phyloP scores from a whole-genome alignment of 2,329 filamentous ascomycete species.

The Acephala macrosclerotiorum region DNA sequence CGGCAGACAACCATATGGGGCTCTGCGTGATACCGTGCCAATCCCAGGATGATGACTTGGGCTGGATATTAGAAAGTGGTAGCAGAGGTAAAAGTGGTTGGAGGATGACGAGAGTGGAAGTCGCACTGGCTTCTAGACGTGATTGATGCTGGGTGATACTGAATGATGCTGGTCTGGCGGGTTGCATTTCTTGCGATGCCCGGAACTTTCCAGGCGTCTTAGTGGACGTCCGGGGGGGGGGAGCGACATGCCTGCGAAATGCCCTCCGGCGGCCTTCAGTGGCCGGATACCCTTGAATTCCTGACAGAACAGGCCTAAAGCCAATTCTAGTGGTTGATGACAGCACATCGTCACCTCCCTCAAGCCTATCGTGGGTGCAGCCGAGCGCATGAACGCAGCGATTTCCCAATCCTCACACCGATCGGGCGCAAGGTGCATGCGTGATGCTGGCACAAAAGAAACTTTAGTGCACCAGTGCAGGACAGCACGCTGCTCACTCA shows the following conservation, averaged over 20 bases:
- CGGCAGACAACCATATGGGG: conserved; percentile 29
- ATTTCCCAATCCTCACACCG: conserved; percentile 22
- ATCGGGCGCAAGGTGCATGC: conserved; percentile 21
- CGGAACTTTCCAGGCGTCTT: neutral
- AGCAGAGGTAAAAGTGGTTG: conserved; percentile 10
- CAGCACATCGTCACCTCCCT: conserved; percentile 2
- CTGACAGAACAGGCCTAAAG: conserved; percentile 1
- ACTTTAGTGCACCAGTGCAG: conserved; percentile 16
- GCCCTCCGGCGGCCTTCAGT: neutral
- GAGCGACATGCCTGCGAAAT: neutral
- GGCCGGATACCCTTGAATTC: neutral
- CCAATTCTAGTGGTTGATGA: conserved; percentile 4
- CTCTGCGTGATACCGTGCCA: conserved; percentile 30
- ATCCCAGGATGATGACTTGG: conserved; percentile 24
- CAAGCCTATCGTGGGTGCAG: conserved; percentile 21
- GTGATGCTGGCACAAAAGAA: conserved; percentile 17
- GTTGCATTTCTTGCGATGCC: neutral
- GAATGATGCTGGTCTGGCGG: conserved; percentile 5
- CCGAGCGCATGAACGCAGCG: conserved; percentile 14
- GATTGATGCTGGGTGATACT: neutral
- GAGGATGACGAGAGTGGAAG: conserved; percentile 23
- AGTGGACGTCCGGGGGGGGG: neutral
- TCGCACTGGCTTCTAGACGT: neutral
- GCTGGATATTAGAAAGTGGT: conserved; percentile 9
- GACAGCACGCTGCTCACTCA: conserved; percentile 9